Evolutionary conservation across 2,329 filamentous ascomycete species (phyloP).

Genomic region (Phaeosphaeria sp.): DNA sequence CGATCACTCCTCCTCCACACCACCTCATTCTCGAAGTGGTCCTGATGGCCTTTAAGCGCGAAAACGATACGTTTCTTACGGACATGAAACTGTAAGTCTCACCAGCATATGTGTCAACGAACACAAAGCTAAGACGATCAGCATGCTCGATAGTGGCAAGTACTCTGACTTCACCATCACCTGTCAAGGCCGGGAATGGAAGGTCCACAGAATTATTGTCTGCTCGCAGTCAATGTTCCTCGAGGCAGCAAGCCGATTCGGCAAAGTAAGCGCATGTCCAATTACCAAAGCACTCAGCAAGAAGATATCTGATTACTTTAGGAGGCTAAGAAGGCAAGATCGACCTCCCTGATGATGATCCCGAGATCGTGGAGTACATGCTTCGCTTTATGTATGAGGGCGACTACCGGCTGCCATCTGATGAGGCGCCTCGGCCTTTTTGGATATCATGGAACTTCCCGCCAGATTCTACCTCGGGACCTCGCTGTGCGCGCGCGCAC

Average conservation of each 20-base stretch:
- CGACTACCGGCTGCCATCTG: slow-evolving; percentile 7
- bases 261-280: slow-evolving; percentile 8
- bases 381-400: slow-evolving; percentile 12
- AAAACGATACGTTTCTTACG: neutral
- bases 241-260: slow-evolving; percentile 7
- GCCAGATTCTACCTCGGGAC: too few species aligned
- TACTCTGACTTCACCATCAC: slow-evolving; percentile 18
- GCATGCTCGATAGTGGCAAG: slow-evolving; percentile 8
- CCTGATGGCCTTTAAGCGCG: neutral
- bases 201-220: slow-evolving; percentile 15
- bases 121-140: neutral
- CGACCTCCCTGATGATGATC: slow-evolving; percentile 14
- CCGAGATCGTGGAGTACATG: slow-evolving; percentile 14
- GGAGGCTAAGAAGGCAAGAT: slow-evolving; percentile 7
- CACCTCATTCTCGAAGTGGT: too few species aligned
- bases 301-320: too few species aligned
- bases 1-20: too few species aligned
- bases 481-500: too few species aligned
- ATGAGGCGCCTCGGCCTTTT: neutral
- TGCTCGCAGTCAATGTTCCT: slow-evolving; percentile 11
- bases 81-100: neutral
- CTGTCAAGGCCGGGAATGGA: slow-evolving; percentile 9
- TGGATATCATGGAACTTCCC: neutral
- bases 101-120: neutral
- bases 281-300: too few species aligned